Conservation (phyloP, 2,329 filamentous ascomycete species). For the Colletotrichum tamarilloi region DNA sequence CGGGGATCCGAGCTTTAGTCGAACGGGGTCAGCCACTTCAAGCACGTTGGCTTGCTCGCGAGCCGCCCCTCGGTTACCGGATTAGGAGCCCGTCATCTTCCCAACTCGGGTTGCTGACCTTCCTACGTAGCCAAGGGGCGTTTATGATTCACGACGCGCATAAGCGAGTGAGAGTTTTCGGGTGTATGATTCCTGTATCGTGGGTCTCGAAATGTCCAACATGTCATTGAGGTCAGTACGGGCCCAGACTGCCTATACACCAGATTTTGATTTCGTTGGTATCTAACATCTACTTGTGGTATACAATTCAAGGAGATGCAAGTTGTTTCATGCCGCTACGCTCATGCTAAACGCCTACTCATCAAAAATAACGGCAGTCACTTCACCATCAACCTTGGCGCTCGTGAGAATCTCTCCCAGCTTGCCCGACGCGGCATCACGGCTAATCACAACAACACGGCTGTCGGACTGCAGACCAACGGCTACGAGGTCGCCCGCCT, state of each 20-base stretch:
- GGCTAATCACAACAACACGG: conserved; percentile 69
- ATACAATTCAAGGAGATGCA: too few species aligned
- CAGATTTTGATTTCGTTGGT: background rate
- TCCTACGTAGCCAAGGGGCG: background rate
- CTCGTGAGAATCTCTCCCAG: conserved; percentile 60
- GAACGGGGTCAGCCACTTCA: background rate
- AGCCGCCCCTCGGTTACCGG: background rate
- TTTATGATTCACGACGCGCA: background rate
- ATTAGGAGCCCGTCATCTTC: background rate
- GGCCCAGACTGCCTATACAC: background rate
- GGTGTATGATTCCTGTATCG: background rate
- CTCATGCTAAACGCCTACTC: conserved; percentile 44
- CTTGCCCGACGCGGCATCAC: conserved; percentile 69
- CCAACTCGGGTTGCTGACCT: background rate
- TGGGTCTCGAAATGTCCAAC: background rate
- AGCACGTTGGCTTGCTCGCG: background rate
- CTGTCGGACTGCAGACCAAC: conserved; percentile 72
- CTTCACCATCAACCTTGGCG: conserved; percentile 54
- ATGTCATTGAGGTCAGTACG: background rate
- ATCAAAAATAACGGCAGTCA: conserved; percentile 60
- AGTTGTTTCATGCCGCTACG: background rate
- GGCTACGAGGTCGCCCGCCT: conserved; percentile 71
- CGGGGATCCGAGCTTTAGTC: background rate
- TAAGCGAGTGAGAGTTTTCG: background rate
- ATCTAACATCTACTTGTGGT: background rate